Conservation (phyloP, 1,284 basidiomycete genomes). For the Hymenochaete sp. region DNA sequence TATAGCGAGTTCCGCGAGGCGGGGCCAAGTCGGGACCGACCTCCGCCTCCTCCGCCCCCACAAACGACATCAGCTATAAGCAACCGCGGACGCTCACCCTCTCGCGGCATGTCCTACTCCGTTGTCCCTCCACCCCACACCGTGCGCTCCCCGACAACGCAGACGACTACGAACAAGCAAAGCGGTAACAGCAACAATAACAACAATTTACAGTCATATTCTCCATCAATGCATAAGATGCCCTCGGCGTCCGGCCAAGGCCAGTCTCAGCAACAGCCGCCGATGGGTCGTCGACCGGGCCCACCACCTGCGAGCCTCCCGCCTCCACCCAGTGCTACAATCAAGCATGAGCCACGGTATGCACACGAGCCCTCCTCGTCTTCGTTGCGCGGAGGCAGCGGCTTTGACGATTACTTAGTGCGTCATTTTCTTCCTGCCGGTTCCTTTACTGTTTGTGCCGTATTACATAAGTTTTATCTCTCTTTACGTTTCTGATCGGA, state of each 20-base stretch:
- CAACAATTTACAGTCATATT: constrained; percentile 3
- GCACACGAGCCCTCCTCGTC: too few relatives aligned
- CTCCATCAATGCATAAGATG: constrained; percentile 3
- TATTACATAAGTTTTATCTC: too few relatives aligned
- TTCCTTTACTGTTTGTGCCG: constrained; percentile 1
- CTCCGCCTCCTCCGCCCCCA: too few relatives aligned
- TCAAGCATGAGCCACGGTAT: not conserved
- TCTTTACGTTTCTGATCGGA: too few relatives aligned
- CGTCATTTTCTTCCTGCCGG: constrained; percentile 9
- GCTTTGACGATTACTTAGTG: constrained; percentile 13
- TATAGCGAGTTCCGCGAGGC: constrained; percentile 8
- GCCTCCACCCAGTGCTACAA: constrained; percentile 10
- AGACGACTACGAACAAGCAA: too few relatives aligned
- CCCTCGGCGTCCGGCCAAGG: constrained; percentile 6
- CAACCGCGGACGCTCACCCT: constrained; percentile 3
- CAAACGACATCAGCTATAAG: not conserved
- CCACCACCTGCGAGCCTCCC: constrained; percentile 9
- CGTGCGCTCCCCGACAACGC: too few relatives aligned
- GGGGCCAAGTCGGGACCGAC: too few relatives aligned
- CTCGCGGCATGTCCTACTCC: constrained; percentile 11
- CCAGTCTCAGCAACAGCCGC: too few relatives aligned
- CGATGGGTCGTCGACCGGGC: constrained; percentile 1
- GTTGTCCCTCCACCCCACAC: constrained; percentile 7
- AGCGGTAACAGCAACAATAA: constrained; percentile 1
- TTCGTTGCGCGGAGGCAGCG: too few relatives aligned